phyloP scores from a whole-genome alignment of 2,329 filamentous ascomycete species.

The Pseudogymnoascus sp. region DNA sequence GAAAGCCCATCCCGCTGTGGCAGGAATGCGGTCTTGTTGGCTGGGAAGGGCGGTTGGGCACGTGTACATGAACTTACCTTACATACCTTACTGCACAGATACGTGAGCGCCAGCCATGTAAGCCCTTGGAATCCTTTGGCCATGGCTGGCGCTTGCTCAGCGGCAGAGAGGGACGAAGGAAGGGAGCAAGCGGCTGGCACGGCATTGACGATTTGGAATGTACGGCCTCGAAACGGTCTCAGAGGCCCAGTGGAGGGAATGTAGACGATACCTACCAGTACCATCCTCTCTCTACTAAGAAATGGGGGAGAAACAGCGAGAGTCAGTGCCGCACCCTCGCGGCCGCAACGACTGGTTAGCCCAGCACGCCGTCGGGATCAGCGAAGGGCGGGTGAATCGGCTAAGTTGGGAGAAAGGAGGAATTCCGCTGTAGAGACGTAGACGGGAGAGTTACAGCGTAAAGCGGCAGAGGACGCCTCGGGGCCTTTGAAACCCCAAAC shows the following conservation, averaged over 20 bases:
- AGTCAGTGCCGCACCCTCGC: background rate
- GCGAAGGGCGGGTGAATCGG: background rate
- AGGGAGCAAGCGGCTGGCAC: background rate
- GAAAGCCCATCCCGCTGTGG: too few relatives aligned
- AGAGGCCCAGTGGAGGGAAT: background rate
- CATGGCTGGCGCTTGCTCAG: background rate
- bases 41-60: slow-evolving; percentile 4
- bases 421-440: background rate
- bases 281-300: background rate
- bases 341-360: background rate
- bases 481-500: background rate
- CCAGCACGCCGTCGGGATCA: background rate
- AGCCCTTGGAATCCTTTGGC: background rate
- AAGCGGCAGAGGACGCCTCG: background rate
- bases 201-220: background rate
- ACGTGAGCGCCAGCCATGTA: background rate
- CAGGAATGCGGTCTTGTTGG: background rate
- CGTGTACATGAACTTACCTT: slow-evolving; percentile 1
- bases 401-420: background rate
- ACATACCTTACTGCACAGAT: background rate
- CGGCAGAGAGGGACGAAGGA: background rate
- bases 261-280: background rate
- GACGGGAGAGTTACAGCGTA: background rate
- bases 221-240: background rate
- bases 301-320: background rate